A percentile compares a stretch with the other conserved stretches of the same genome.
phyloP scores from a whole-genome alignment of 2,329 filamentous ascomycete species.

The Macrophomina phaseolina region DNA sequence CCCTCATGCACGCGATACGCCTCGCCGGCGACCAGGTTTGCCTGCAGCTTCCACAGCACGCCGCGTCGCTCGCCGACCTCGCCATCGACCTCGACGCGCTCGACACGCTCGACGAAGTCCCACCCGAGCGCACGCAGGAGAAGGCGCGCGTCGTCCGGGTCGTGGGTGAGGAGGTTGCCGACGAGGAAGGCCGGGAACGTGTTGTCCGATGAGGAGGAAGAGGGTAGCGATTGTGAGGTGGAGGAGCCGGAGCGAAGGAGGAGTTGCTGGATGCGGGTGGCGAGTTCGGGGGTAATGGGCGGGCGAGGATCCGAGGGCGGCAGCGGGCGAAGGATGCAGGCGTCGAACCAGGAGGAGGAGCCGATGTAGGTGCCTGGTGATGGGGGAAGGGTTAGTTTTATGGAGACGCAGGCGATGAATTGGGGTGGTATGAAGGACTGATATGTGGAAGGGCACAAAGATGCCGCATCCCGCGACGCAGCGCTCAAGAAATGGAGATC shows the following conservation, averaged over 20 bases:
- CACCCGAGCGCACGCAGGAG: conserved; percentile 10
- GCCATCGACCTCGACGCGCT: conserved; percentile 20
- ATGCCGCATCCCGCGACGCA: no score
- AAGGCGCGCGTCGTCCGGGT: conserved; percentile 3
- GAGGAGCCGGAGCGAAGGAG: conserved; percentile 24
- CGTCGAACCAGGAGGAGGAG: conserved; percentile 41
- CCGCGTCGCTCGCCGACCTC: conserved; percentile 10
- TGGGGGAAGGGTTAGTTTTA: no score
- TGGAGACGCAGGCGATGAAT: background rate
- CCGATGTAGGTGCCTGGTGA: conserved; percentile 35
- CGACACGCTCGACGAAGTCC: conserved; percentile 23
- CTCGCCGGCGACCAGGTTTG: conserved; percentile 36
- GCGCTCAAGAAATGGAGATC: no score
- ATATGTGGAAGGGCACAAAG: background rate
- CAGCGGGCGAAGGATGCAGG: conserved; percentile 39
- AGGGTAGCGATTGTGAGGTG: background rate
- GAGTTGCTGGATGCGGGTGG: conserved; percentile 11
- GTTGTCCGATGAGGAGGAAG: conserved; percentile 28
- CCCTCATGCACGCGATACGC: conserved; percentile 1
- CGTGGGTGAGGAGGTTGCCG: conserved; percentile 15
- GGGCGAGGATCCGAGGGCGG: conserved; percentile 28
- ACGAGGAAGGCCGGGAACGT: conserved; percentile 32
- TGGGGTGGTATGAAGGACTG: no score
- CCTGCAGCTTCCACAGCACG: conserved; percentile 40
- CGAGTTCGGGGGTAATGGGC: conserved; percentile 24